Percentiles rank a stretch among this genome's conserved stretches.
Evolutionary conservation across 805 yeast species (phyloP).

Genomic region (Ogataea pignaliae): DNA sequence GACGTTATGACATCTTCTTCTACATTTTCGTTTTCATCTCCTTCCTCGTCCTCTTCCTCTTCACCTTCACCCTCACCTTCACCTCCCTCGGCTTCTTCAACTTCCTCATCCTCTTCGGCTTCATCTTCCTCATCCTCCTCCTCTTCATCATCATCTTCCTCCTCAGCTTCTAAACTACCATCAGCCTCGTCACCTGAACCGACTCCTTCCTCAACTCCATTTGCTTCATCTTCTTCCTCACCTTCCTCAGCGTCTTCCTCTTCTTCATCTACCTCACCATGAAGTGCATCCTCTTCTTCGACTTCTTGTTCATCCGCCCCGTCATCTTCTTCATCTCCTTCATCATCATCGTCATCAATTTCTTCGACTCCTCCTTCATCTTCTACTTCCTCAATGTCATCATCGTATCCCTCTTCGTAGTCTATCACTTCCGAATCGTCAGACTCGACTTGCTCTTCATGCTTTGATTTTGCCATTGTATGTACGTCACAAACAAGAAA

Average conservation of each 20-base stretch:
- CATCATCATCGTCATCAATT: neutral
- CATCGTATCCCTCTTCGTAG: neutral
- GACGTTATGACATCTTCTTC: constrained; percentile 2
- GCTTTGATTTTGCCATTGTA: too few species aligned
- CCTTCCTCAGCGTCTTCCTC: constrained; percentile 9
- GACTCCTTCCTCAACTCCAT: constrained; percentile 7
- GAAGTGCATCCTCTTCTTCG: constrained; percentile 9
- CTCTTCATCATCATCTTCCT: constrained; percentile 8
- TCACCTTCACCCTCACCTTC: constrained; percentile 30
- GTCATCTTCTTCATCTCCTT: neutral
- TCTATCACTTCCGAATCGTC: neutral
- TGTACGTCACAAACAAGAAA: too few species aligned
- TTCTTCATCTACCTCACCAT: constrained; percentile 6
- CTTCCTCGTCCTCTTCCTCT: constrained; percentile 21
- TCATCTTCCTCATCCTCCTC: constrained; percentile 17
- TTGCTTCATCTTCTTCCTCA: constrained; percentile 3
- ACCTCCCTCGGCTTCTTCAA: constrained; percentile 4
- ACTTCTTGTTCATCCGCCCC: constrained; percentile 5
- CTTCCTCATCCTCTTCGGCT: constrained; percentile 1
- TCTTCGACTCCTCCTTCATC: constrained; percentile 1
- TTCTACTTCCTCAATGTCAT: constrained; percentile 1
- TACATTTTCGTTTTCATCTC: constrained; percentile 1
- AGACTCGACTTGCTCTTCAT: too few species aligned
- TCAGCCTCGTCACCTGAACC: constrained; percentile 7
- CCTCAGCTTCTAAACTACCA: constrained; percentile 14